A percentile compares a stretch with the other conserved stretches of the same genome.
Conservation (phyloP, 495 filamentous ascomycete species). For the Chaetomium cochliodes region DNA sequence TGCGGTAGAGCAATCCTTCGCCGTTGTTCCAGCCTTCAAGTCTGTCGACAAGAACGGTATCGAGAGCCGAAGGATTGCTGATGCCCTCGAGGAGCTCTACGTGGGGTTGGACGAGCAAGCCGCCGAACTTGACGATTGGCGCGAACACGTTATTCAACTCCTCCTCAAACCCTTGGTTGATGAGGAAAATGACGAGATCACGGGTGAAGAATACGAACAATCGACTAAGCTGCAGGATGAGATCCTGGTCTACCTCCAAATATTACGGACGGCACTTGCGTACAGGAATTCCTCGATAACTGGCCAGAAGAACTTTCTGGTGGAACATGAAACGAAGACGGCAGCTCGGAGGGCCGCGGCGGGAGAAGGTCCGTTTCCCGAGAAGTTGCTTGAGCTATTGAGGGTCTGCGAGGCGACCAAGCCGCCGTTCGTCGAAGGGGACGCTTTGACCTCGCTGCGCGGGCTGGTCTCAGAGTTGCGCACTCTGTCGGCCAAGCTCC, state of each 20-base stretch:
- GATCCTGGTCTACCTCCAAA: slow-evolving; percentile 79
- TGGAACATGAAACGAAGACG: slow-evolving; percentile 68
- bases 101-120: slow-evolving; percentile 67
- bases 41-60: slow-evolving; percentile 31
- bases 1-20: slow-evolving; percentile 53
- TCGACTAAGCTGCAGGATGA: slow-evolving; percentile 82
- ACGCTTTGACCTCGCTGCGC: slow-evolving; percentile 58
- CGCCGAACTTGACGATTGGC: slow-evolving; percentile 66
- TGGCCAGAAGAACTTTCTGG: slow-evolving; percentile 72
- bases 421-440: slow-evolving; percentile 48
- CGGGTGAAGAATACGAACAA: slow-evolving; percentile 85
- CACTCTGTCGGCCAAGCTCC: slow-evolving; percentile 59
- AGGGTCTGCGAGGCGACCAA: slow-evolving; percentile 54
- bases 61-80: slow-evolving; percentile 37
- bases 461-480: slow-evolving; percentile 68
- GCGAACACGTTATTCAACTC: slow-evolving; percentile 65
- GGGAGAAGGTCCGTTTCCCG: slow-evolving; percentile 68
- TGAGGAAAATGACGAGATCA: slow-evolving; percentile 69
- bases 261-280: slow-evolving; percentile 68
- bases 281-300: slow-evolving; percentile 75
- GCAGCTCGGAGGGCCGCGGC: slow-evolving; percentile 58
- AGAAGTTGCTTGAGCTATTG: slow-evolving; percentile 63
- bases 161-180: slow-evolving; percentile 77
- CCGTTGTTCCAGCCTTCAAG: slow-evolving; percentile 58
- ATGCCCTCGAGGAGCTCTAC: slow-evolving; percentile 42